Evolutionary conservation across 257 asterid species (phyloP).

Genomic region (Jaltomata sinuosa): DNA sequence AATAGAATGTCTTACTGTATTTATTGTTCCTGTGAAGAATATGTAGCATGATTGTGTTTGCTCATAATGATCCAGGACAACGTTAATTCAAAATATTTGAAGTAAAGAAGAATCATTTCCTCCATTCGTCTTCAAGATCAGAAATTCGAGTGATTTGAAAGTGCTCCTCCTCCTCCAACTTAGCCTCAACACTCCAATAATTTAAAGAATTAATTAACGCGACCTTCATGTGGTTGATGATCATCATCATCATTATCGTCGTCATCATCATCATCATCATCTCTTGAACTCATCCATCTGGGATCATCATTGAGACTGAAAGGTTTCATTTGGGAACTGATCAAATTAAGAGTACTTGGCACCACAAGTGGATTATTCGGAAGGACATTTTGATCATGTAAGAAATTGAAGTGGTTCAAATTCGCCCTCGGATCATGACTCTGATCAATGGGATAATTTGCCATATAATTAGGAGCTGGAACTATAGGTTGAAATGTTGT

Average conservation of each 20-base stretch:
- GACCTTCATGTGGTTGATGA: background rate
- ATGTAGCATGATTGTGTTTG: background rate
- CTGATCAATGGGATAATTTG: constrained; percentile 13
- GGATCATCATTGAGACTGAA: background rate
- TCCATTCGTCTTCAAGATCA: background rate
- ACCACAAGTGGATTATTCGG: constrained; percentile 24
- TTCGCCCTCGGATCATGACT: constrained; percentile 20
- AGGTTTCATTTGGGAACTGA: constrained; percentile 18
- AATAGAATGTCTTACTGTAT: constrained; percentile 9
- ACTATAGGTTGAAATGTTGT: constrained; percentile 9
- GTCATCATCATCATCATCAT: background rate
- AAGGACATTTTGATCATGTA: constrained; percentile 13
- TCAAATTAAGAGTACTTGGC: constrained; percentile 45
- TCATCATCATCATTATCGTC: background rate
- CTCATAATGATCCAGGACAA: background rate
- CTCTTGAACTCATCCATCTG: background rate
- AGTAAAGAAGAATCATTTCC: background rate
- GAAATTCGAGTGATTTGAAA: background rate
- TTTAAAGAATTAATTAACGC: constrained; percentile 8
- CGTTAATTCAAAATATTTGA: background rate
- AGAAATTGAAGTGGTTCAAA: constrained; percentile 21
- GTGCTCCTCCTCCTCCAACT: background rate
- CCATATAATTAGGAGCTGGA: constrained; percentile 17
- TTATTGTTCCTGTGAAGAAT: background rate
- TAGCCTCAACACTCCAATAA: background rate